Percentiles rank a stretch among this genome's conserved stretches.
These are phyloP conservation scores for Saitozyma sp. DNA, from an alignment of 768 basidiomycete genomes.

Conservation along the genomic window DNA sequence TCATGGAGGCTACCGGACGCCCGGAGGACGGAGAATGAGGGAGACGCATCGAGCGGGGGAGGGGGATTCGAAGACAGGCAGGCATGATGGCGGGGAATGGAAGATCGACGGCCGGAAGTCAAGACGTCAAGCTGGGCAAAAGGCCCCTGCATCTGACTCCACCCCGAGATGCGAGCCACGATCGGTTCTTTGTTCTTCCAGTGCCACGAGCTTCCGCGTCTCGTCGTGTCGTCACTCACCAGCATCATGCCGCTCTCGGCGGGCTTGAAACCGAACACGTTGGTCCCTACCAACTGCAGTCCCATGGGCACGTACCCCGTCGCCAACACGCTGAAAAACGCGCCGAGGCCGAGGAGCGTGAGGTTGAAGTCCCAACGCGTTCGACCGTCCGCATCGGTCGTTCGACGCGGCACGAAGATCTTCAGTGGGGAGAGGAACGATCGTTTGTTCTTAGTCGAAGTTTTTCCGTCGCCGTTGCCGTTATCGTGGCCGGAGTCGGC, in stretches of 20 bases:
- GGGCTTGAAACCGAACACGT: conserved; percentile 45
- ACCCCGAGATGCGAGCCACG: background rate
- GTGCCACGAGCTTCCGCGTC: background rate
- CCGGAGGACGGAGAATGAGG: no score
- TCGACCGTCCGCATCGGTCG: conserved; percentile 11
- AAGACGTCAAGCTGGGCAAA: background rate
- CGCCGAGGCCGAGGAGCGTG: conserved; percentile 39
- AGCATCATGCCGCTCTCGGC: conserved; percentile 33
- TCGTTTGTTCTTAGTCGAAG: conserved; percentile 14
- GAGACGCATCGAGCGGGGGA: no score
- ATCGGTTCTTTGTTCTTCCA: background rate
- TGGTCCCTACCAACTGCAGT: conserved; percentile 45
- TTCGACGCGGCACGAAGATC: conserved; percentile 37
- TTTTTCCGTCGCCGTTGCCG: background rate
- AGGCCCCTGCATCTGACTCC: background rate
- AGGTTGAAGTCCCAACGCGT: conserved; percentile 29
- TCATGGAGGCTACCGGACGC: no score
- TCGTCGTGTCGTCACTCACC: conserved; percentile 17
- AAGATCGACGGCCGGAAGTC: background rate
- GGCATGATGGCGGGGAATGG: background rate
- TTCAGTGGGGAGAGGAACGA: conserved; percentile 39
- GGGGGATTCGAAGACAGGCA: background rate
- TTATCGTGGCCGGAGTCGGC: background rate
- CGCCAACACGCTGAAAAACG: conserved; percentile 46
- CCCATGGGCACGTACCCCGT: conserved; percentile 44